A percentile compares a stretch with the other conserved stretches of the same genome.
phyloP scores from a whole-genome alignment of 2,329 filamentous ascomycete genomes.

The Elsinoe australis region DNA sequence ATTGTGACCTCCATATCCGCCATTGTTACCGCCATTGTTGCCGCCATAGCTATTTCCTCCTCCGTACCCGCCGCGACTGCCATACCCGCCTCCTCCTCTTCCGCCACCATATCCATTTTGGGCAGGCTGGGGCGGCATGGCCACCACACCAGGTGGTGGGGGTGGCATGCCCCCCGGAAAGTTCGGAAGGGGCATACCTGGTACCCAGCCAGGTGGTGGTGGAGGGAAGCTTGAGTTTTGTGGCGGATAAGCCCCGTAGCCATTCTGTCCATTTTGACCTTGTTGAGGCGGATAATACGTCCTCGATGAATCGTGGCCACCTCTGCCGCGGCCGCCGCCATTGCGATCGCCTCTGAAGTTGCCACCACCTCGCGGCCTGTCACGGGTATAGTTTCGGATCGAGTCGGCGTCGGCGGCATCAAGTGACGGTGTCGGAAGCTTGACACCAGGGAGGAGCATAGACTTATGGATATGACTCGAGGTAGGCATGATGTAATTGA shows the following conservation, averaged over 20 bases:
- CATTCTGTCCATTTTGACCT: slow-evolving; percentile 21
- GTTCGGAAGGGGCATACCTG: slow-evolving; percentile 22
- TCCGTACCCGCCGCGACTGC: slow-evolving; percentile 22
- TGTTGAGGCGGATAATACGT: slow-evolving; percentile 2
- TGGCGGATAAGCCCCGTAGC: slow-evolving; percentile 23
- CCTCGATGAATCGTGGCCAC: slow-evolving; percentile 21
- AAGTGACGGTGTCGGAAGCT: slow-evolving; percentile 63
- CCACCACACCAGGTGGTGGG: slow-evolving; percentile 21
- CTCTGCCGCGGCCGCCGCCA: slow-evolving; percentile 25
- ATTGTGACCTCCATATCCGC: slow-evolving; percentile 17
- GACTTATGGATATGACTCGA: slow-evolving; percentile 75
- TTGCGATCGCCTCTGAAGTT: slow-evolving; percentile 26
- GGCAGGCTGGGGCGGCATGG: slow-evolving; percentile 20
- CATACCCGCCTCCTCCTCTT: slow-evolving; percentile 26
- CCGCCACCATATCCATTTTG: slow-evolving; percentile 21
- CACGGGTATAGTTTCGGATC: slow-evolving; percentile 60
- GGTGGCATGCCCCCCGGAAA: slow-evolving; percentile 19
- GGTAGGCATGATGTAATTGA: slow-evolving; percentile 75
- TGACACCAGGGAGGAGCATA: slow-evolving; percentile 80
- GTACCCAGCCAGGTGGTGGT: slow-evolving; percentile 21
- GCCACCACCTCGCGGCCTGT: slow-evolving; percentile 46
- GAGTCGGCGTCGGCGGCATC: slow-evolving; percentile 68
- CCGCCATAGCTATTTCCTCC: slow-evolving; percentile 19
- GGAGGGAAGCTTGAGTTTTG: slow-evolving; percentile 23
- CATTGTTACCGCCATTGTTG: slow-evolving; percentile 19